phyloP scores from a whole-genome alignment of 202 grass and related monocot species.

The Carex arenaria region DNA sequence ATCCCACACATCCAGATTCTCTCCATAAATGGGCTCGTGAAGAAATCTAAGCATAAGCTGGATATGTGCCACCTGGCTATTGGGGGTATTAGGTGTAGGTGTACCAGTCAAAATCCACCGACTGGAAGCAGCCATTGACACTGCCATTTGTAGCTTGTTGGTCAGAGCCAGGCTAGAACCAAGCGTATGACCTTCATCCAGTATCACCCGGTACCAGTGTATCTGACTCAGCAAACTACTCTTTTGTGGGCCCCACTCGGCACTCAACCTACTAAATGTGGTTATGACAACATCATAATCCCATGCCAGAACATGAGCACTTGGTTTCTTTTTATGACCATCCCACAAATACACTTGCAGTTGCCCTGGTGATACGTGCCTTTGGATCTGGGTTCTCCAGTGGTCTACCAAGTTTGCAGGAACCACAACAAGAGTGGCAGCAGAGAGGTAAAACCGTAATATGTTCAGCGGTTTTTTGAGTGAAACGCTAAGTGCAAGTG shows the following conservation, averaged over 20 bases:
- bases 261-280: conserved; percentile 87
- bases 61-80: conserved; percentile 87
- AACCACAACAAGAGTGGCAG: conserved; percentile 84
- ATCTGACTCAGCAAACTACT: conserved; percentile 79
- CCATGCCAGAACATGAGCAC: conserved; percentile 86
- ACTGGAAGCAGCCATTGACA: conserved; percentile 85
- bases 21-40: conserved; percentile 82
- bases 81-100: conserved; percentile 91
- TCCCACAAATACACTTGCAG: conserved; percentile 69
- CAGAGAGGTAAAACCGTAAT: conserved; percentile 75
- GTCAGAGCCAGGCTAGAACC: conserved; percentile 83
- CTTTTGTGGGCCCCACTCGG: conserved; percentile 85
- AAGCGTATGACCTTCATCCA: conserved; percentile 97
- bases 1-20: conserved; percentile 84
- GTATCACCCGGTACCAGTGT: conserved; percentile 87
- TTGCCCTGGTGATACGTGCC: conserved; percentile 58
- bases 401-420: conserved; percentile 97
- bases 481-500: conserved; percentile 60
- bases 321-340: conserved; percentile 54
- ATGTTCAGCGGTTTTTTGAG: conserved; percentile 60
- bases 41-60: conserved; percentile 97
- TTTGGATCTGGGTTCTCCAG: conserved; percentile 86
- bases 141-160: conserved; percentile 94
- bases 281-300: conserved; percentile 95
- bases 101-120: conserved; percentile 99